Conservation (phyloP, 305 asterid genomes). For the Ruellia speciosa region DNA sequence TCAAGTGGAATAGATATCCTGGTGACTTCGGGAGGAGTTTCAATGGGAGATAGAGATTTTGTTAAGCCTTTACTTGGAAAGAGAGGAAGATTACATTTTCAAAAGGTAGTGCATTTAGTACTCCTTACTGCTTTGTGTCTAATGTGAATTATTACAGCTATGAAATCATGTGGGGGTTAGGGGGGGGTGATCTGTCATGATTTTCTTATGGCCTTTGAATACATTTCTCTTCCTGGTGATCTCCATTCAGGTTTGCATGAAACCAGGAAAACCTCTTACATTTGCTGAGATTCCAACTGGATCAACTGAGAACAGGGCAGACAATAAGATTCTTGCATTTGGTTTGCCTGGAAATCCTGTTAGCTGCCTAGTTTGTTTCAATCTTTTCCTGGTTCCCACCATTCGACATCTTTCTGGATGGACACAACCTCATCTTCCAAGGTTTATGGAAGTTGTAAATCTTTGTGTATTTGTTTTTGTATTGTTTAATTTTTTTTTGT, state of each 20-base stretch:
- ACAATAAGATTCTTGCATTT: conserved; percentile 68
- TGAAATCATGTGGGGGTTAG: conserved; percentile 5
- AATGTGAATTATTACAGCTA: not conserved
- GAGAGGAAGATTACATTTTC: conserved; percentile 61
- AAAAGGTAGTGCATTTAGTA: conserved; percentile 50
- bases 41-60: conserved; percentile 96
- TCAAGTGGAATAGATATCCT: conserved; percentile 70
- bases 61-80: conserved; percentile 81
- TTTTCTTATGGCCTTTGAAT: not conserved
- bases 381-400: conserved; percentile 82
- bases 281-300: conserved; percentile 61
- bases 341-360: conserved; percentile 98
- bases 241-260: conserved; percentile 63
- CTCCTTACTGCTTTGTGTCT: conserved; percentile 12
- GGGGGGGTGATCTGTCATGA: conserved; percentile 14
- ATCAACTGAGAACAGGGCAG: conserved; percentile 31
- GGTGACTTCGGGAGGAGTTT: conserved; percentile 91
- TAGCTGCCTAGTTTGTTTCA: conserved; percentile 88
- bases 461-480: conserved; percentile 20
- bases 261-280: conserved; percentile 91
- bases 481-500: conserved; percentile 13
- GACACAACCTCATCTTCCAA: conserved; percentile 72
- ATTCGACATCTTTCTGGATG: conserved; percentile 87
- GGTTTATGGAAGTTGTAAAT: conserved; percentile 41
- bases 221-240: no score